Evolutionary conservation across 2,329 filamentous ascomycete species (phyloP).

Genomic region (Cytospora piceae): DNA sequence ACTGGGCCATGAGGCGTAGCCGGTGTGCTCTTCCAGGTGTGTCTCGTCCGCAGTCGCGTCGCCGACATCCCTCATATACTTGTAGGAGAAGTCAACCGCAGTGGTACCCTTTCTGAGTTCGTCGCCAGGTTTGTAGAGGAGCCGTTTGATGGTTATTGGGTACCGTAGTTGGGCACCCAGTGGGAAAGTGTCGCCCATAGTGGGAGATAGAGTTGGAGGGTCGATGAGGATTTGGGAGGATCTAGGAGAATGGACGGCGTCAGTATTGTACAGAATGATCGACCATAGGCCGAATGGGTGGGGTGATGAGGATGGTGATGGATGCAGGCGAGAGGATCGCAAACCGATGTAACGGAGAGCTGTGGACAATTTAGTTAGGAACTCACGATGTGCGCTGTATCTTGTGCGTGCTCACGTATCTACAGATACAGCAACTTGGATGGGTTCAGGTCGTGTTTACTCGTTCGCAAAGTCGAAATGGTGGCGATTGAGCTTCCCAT

Average conservation of each 20-base stretch:
- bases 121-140: constrained; percentile 78
- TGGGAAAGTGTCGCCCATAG: constrained; percentile 52
- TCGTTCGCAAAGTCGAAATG: constrained; percentile 19
- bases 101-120: constrained; percentile 74
- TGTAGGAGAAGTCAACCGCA: constrained; percentile 86
- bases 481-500: constrained; percentile 29
- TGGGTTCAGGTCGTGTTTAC: constrained; percentile 13
- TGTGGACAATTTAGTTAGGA: background rate
- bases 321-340: background rate
- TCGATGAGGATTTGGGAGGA: background rate
- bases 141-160: constrained; percentile 87
- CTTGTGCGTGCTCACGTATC: background rate
- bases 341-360: background rate
- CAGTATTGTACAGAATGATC: background rate
- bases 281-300: background rate
- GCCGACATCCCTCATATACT: constrained; percentile 75
- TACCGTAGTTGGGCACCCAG: constrained; percentile 75
- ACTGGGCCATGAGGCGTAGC: constrained; percentile 77
- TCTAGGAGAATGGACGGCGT: constrained; percentile 1
- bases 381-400: background rate
- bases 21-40: constrained; percentile 70
- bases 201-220: background rate
- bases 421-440: constrained; percentile 10
- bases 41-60: constrained; percentile 64
- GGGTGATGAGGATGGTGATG: background rate